Evolutionary conservation across 331 rosid genomes (phyloP), one percentile per base, ranked within the genome.

Genomic region (Rhamnella rubrinervis): DNA sequence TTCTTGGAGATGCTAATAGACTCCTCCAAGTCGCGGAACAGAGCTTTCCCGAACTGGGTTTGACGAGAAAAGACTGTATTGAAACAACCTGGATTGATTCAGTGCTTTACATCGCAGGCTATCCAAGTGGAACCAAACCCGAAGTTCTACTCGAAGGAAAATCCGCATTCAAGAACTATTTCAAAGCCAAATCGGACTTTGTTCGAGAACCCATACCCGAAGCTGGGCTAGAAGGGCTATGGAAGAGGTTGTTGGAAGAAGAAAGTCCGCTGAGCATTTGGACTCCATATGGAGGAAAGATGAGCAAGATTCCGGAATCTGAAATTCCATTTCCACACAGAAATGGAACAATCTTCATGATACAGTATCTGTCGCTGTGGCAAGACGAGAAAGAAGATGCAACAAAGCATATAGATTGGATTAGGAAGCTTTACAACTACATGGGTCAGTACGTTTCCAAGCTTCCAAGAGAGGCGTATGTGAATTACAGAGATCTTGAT

Each of bases 401-500:
- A 6, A 25, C 66, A 65, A 66, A 79, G 61, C 96, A 93, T 57
- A 12, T 93, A 6, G 83, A 86, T 1, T 90, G 97, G 96, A 85
- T 88, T 13, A 87, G 92, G 83, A 80, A 82, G 65, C 88, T 93
- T 20, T 82, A 91, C 59, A 79, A 85, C 14, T 91, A 79, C 83
- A 89, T 91, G 92, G 67, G 74, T 18, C 87, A 93, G 39, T 87
- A 85, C 70, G 96, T 83, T 0, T 85, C 97, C 0, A 80, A 53
- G 59, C 68, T 70, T 63, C 97, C 99, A 11, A 91, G 99, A 80
- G 74, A 77, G 21, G 90, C 96, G 2, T 91, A 87, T 58, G 95
- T 90, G 74, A 95, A 91, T 57, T 95, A 95, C 26, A 87, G 95
- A 69, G 98, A 93, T 73, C 92, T 93, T 10, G 98, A 90, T 73